phyloP scores from a whole-genome alignment of 2,329 filamentous ascomycete genomes.

The Aspergillus tanneri region DNA sequence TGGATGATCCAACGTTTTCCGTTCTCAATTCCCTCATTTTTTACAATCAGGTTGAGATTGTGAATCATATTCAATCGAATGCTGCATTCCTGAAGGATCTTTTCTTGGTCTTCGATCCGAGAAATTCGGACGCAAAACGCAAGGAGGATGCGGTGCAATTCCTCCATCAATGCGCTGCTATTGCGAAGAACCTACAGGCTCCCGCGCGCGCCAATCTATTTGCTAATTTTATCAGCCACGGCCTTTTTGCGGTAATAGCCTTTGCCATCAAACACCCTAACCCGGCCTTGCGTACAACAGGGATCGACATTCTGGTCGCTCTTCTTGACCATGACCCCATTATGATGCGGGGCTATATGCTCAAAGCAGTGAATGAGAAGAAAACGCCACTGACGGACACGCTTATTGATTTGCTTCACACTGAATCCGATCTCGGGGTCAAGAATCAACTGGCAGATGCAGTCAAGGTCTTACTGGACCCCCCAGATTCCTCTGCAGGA shows the following conservation, averaged over 20 bases:
- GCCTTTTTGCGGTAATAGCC: slow-evolving; percentile 84
- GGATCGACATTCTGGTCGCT: slow-evolving; percentile 88
- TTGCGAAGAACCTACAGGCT: slow-evolving; percentile 91
- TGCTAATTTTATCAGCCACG: slow-evolving; percentile 83
- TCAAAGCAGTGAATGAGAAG: slow-evolving; percentile 86
- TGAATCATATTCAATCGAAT: slow-evolving; percentile 89
- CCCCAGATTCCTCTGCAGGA: slow-evolving; percentile 61
- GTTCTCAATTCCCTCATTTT: slow-evolving; percentile 97
- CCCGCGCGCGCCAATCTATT: slow-evolving; percentile 78
- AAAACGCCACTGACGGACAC: slow-evolving; percentile 84
- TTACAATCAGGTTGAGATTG: slow-evolving; percentile 98
- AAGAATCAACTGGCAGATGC: slow-evolving; percentile 95
- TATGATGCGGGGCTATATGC: slow-evolving; percentile 90
- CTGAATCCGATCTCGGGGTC: slow-evolving; percentile 89
- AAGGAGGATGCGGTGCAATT: slow-evolving; percentile 95
- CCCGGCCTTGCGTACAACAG: slow-evolving; percentile 81
- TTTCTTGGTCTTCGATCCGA: slow-evolving; percentile 76
- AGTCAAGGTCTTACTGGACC: slow-evolving; percentile 86
- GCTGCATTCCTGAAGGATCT: slow-evolving; percentile 75
- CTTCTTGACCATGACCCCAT: slow-evolving; percentile 94
- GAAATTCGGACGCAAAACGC: slow-evolving; percentile 63
- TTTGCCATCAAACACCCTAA: slow-evolving; percentile 85
- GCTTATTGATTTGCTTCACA: slow-evolving; percentile 83
- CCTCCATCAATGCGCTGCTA: slow-evolving; percentile 91
- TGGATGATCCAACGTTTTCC: slow-evolving; percentile 96